Evolutionary conservation across 257 asterid genomes (phyloP), one percentile per base, ranked within the genome.

Genomic region (Knoxia roxburghii): DNA sequence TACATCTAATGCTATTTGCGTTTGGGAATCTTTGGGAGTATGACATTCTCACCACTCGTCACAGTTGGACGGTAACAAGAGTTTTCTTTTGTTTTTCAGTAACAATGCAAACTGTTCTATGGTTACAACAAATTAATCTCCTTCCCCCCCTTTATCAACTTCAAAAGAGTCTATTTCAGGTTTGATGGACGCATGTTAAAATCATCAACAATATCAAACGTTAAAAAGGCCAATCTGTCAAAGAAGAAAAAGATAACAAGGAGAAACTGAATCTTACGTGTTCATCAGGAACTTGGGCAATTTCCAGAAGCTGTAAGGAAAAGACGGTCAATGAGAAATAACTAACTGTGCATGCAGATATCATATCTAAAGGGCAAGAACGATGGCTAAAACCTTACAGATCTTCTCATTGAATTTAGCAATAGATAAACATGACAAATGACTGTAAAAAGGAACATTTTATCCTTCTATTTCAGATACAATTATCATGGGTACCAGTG

Each of bases 231-330:
- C 43, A 40, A 27, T 55, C 55, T 13, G 30, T 40, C 12, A 35
- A n/a, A 17, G 33, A 58, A 59, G 1, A n/a, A 11, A 39, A 30
- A 64, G 40, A 74, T n/a, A 17, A 60, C 65, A n/a, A 2, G 18
- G 27, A 66, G 69, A 76, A 59, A 62, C 50, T 11, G 74, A 65
- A 72, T 43, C 95, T 84, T 77, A 94, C 99, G 71, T 90, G 89
- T 84, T 84, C 87, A 76, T 94, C 98, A 62, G 99, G 79, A 67
- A 94, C 99, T 83, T 94, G 99, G 27, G 99, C 99, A 54, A 94
- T 90, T 81, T 94, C 98, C 82, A 94, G 87, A 50, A 94, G 96
- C 99, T 94, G 96, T 77, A 85, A 43, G 78, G 83, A 45, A 65
- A 68, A 73, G 53, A 59, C 59, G 59, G 63, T 62, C 57, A 61